Evolutionary conservation across 1,139 yeast genomes (phyloP).

Genomic region (Hansenula lynferdii): DNA sequence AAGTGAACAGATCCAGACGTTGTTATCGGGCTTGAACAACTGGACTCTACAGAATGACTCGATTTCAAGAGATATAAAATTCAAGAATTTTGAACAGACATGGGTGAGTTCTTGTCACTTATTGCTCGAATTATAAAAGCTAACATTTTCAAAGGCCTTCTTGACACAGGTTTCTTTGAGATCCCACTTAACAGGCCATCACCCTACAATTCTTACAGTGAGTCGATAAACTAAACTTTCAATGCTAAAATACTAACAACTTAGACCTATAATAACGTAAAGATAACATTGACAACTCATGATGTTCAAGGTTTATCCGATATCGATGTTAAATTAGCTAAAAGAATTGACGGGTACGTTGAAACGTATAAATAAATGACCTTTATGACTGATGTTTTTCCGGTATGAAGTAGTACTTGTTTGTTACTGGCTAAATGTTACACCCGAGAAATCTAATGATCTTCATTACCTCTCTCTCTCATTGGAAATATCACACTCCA

Average conservation of each 20-base stretch:
- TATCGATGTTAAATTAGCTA: conserved; percentile 58
- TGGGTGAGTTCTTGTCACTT: conserved; percentile 35
- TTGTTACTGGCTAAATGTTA: too few relatives aligned
- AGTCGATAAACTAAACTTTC: conserved; percentile 3
- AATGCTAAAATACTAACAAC: too few relatives aligned
- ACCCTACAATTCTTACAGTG: conserved; percentile 58
- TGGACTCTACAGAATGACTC: conserved; percentile 11
- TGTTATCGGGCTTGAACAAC: neutral
- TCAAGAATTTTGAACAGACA: conserved; percentile 51
- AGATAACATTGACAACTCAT: conserved; percentile 60
- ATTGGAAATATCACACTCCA: too few relatives aligned
- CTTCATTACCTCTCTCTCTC: too few relatives aligned
- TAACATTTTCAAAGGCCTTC: conserved; percentile 34
- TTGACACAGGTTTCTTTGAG: conserved; percentile 56
- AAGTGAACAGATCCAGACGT: neutral
- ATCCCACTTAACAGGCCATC: conserved; percentile 63
- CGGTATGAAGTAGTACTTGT: too few relatives aligned
- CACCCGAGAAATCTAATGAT: too few relatives aligned
- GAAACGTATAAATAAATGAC: neutral
- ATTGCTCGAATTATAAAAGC: neutral
- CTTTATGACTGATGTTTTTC: neutral
- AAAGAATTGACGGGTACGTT: conserved; percentile 33
- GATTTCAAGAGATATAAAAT: conserved; percentile 21
- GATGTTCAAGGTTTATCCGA: conserved; percentile 55
- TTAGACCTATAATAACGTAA: conserved; percentile 55